Conservation (phyloP, 2,329 filamentous ascomycete species). For the Hypomyces perniciosus region DNA sequence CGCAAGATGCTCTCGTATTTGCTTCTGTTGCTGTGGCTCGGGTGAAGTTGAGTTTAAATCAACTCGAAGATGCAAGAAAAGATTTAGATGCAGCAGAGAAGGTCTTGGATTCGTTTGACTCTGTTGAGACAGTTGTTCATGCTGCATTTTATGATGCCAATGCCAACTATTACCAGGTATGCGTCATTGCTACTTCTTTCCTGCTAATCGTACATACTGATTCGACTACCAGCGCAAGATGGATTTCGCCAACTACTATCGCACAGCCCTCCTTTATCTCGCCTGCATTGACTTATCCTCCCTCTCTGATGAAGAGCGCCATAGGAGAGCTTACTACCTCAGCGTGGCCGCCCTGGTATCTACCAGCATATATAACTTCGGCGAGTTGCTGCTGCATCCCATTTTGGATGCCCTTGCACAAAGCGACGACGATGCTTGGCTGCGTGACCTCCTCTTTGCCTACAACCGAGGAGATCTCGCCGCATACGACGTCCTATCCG, state of each 20-base stretch:
- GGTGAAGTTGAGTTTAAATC: slow-evolving; percentile 73
- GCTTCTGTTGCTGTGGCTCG: slow-evolving; percentile 84
- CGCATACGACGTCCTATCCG: slow-evolving; percentile 77
- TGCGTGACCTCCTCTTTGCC: slow-evolving; percentile 91
- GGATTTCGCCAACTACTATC: slow-evolving; percentile 95
- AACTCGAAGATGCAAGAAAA: slow-evolving; percentile 76
- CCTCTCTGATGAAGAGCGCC: slow-evolving; percentile 68
- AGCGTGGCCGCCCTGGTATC: slow-evolving; percentile 89
- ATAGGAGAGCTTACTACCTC: slow-evolving; percentile 82
- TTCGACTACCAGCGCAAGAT: slow-evolving; percentile 51
- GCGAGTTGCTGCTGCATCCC: slow-evolving; percentile 94
- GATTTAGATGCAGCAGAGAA: slow-evolving; percentile 83
- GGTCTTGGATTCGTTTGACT: slow-evolving; percentile 87
- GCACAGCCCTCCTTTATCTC: slow-evolving; percentile 94
- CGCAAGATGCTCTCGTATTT: slow-evolving; percentile 93
- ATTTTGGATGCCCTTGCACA: slow-evolving; percentile 76
- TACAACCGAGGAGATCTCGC: slow-evolving; percentile 93
- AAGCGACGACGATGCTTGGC: slow-evolving; percentile 73
- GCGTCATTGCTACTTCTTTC: neutral
- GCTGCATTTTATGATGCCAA: slow-evolving; percentile 95
- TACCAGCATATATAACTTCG: slow-evolving; percentile 97
- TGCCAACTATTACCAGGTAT: slow-evolving; percentile 83
- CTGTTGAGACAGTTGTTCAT: slow-evolving; percentile 91
- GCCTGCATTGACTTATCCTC: slow-evolving; percentile 84
- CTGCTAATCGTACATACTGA: neutral